Conservation (phyloP, 768 basidiomycete genomes). For the Tylopilus vinaceipallidus region DNA sequence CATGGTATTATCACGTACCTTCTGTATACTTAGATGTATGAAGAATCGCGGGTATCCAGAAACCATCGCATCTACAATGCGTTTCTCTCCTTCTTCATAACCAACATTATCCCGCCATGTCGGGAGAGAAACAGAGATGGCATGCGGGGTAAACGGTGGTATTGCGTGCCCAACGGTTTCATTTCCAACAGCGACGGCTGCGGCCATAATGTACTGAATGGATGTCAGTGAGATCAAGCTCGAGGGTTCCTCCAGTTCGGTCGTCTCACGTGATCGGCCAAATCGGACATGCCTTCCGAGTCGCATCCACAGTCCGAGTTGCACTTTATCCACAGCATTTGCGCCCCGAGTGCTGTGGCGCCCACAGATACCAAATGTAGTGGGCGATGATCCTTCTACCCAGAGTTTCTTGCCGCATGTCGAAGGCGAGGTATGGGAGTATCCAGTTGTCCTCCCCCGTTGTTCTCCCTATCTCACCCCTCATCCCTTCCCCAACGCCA, state of each 20-base stretch:
- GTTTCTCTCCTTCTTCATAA: constrained; percentile 86
- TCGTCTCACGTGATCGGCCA: too few species aligned
- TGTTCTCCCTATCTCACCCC: neutral
- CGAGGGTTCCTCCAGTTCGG: too few species aligned
- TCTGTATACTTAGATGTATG: constrained; percentile 80
- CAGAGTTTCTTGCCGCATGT: constrained; percentile 14
- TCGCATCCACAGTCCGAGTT: too few species aligned
- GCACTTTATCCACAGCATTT: too few species aligned
- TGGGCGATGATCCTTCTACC: constrained; percentile 15
- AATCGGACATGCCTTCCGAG: neutral
- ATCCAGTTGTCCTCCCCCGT: too few species aligned
- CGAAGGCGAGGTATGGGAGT: constrained; percentile 18
- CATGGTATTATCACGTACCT: constrained; percentile 49
- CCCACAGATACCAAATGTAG: constrained; percentile 8
- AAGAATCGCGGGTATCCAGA: constrained; percentile 95
- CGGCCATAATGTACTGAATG: constrained; percentile 5
- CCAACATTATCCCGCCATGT: constrained; percentile 90
- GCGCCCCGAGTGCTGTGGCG: neutral
- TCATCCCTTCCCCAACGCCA: neutral
- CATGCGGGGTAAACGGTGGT: constrained; percentile 75
- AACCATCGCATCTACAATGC: constrained; percentile 77
- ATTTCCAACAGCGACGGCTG: constrained; percentile 5
- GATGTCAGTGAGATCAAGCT: too few species aligned
- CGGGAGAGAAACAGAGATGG: constrained; percentile 92
- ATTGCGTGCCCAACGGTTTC: constrained; percentile 48